Evolutionary conservation across 2,329 filamentous ascomycete species (phyloP), one percentile per base, ranked within the genome.

Genomic region (Colletotrichum noveboracense): DNA sequence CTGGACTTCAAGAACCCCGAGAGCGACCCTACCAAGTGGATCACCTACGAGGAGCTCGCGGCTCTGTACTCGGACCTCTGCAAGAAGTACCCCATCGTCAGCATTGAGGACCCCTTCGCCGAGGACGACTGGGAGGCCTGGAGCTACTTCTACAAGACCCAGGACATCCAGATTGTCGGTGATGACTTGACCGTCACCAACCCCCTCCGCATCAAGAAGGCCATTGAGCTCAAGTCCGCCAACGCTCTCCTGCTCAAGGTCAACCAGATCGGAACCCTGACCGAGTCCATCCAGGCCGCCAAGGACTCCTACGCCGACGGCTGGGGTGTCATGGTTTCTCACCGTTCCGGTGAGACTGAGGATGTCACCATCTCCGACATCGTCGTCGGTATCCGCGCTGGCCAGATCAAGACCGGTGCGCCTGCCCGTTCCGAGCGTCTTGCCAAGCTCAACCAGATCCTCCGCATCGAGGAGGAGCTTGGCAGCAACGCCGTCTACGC

Each of bases 1-100:
- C 92, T 99, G 79, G 97, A 98, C 94, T 99, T 98, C 95, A 98
- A 99, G 95, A 99, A 99, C 93, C 96, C 97, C 83, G 94, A 98
- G 79, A 97, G 94, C 86, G 97, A 99, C 90, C 91, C 93, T 85
- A 91, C 88, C 91, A 98, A 99, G 93, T 98, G 97, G 97, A 91
- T 99, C 91, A 98, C 95, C 81, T 98, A 98, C 89, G 95, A 98
- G 91, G 91, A 99, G 90, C 94, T 99, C 78, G 96, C 97, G 85
- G 93, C 94, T 84, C 89, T 97, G 83, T 98, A 99, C 93, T 92
- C 94, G 86, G 90, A 93, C 62, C 93, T 99, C 77, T 91, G 92
- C 85, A 91, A 93, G 91, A 98, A 98, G 91, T 99, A 99, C 91
- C 96, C 97, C 83, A 99, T 99, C 84, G 95, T 98, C 89, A 95